These are phyloP conservation scores for Anisodus tanguticus DNA, from an alignment of 257 asterid species.

Conservation along the genomic window DNA sequence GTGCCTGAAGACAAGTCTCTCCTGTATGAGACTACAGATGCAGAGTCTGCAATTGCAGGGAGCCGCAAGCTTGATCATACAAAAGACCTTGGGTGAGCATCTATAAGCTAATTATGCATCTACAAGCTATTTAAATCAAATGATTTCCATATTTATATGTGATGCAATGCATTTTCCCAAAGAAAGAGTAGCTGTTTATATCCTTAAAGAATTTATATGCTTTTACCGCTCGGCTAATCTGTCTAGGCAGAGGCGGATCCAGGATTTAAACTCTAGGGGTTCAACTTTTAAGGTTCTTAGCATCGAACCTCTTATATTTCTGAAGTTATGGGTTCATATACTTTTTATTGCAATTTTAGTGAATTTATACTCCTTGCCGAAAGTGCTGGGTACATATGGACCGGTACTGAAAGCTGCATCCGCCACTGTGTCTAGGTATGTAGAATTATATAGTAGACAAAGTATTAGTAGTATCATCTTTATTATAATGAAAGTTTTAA, in stretches of 20 bases:
- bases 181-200: not conserved
- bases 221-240: not conserved
- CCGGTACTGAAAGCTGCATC: no score
- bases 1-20: slow-evolving; percentile 55
- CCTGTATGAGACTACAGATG: slow-evolving; percentile 52
- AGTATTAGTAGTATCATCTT: not conserved
- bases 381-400: no score
- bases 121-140: not conserved
- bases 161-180: not conserved
- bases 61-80: slow-evolving; percentile 70
- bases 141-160: slow-evolving; percentile 19
- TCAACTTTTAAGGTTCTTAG: no score
- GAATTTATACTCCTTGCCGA: no score
- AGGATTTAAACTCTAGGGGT: slow-evolving; percentile 29
- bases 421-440: no score
- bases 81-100: slow-evolving; percentile 46
- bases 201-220: not conserved
- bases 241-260: slow-evolving; percentile 37
- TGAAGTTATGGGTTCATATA: no score
- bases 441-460: not conserved
- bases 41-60: slow-evolving; percentile 56
- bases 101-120: not conserved
- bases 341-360: no score
- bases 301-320: no score
- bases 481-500: not conserved